phyloP scores from a whole-genome alignment of 2,329 filamentous ascomycete genomes.

The Hymenotorrendiella dingleyae region DNA sequence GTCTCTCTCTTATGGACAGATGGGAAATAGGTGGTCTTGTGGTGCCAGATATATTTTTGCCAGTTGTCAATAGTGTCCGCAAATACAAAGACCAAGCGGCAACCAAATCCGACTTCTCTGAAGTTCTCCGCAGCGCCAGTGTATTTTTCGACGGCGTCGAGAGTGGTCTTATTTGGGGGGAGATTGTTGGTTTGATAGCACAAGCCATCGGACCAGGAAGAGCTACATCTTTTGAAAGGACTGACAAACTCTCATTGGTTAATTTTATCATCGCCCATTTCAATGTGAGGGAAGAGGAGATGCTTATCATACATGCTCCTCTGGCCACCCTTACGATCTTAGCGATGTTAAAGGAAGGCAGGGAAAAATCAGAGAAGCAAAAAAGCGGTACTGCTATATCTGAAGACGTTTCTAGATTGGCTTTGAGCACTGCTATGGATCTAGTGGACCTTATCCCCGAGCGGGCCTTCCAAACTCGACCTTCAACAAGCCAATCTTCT shows the following conservation, averaged over 20 bases:
- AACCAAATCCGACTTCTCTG: slow-evolving; percentile 67
- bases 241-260: slow-evolving; percentile 64
- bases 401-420: slow-evolving; percentile 27
- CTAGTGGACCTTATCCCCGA: slow-evolving; percentile 61
- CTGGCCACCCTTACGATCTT: slow-evolving; percentile 61
- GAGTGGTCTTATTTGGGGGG: slow-evolving; percentile 85
- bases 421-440: slow-evolving; percentile 45
- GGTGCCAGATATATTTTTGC: slow-evolving; percentile 81
- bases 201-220: slow-evolving; percentile 48
- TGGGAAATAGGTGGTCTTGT: slow-evolving; percentile 94
- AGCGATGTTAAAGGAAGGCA: slow-evolving; percentile 51
- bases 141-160: slow-evolving; percentile 98
- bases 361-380: slow-evolving; percentile 32
- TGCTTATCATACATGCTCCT: slow-evolving; percentile 82
- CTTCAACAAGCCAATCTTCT: slow-evolving; percentile 23
- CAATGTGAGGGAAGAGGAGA: slow-evolving; percentile 93
- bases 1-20: slow-evolving; percentile 92
- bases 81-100: slow-evolving; percentile 61
- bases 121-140: slow-evolving; percentile 87
- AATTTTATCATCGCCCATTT: slow-evolving; percentile 82
- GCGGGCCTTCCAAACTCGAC: slow-evolving; percentile 47
- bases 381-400: slow-evolving; percentile 16
- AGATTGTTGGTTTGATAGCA: slow-evolving; percentile 64
- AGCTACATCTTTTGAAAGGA: slow-evolving; percentile 36
- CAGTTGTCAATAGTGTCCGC: slow-evolving; percentile 74